A percentile compares a stretch with the other conserved stretches of the same genome.
These are phyloP conservation scores for Carpinus viminea DNA, from an alignment of 306 rosid genomes.

Conservation along the genomic window DNA sequence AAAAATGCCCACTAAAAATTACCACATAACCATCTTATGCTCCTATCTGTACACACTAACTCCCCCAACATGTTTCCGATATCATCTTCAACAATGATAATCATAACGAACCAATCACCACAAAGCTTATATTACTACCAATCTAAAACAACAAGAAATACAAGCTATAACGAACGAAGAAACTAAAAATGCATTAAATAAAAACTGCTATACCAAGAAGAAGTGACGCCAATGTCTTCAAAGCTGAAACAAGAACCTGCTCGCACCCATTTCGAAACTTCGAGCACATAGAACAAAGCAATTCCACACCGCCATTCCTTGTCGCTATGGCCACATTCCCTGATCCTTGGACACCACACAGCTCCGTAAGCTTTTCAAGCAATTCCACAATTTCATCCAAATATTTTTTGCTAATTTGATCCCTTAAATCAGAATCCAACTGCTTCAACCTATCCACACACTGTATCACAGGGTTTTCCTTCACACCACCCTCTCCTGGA, in stretches of 20 bases:
- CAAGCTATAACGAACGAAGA: neutral
- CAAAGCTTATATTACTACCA: neutral
- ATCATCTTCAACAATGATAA: neutral
- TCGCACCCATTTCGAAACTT: conserved; percentile 36
- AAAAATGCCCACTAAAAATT: neutral
- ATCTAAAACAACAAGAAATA: neutral
- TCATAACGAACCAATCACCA: neutral
- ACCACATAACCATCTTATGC: neutral
- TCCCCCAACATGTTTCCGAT: neutral
- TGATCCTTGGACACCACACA: conserved; percentile 46
- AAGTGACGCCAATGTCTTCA: conserved; percentile 52
- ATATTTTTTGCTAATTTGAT: conserved; percentile 11
- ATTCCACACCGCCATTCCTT: conserved; percentile 64
- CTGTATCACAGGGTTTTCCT: conserved; percentile 62
- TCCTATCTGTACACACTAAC: neutral
- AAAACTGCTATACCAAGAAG: conserved; percentile 54
- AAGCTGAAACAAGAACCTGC: conserved; percentile 40
- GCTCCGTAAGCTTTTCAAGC: conserved; percentile 43
- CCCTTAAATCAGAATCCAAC: conserved; percentile 27
- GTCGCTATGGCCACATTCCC: conserved; percentile 67
- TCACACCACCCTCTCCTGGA: conserved; percentile 64
- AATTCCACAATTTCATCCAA: conserved; percentile 37
- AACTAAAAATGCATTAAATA: neutral
- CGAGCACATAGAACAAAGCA: conserved; percentile 60
- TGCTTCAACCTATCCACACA: conserved; percentile 55